phyloP scores from a whole-genome alignment of 2,329 filamentous ascomycete genomes.

The Xylaria sp. region DNA sequence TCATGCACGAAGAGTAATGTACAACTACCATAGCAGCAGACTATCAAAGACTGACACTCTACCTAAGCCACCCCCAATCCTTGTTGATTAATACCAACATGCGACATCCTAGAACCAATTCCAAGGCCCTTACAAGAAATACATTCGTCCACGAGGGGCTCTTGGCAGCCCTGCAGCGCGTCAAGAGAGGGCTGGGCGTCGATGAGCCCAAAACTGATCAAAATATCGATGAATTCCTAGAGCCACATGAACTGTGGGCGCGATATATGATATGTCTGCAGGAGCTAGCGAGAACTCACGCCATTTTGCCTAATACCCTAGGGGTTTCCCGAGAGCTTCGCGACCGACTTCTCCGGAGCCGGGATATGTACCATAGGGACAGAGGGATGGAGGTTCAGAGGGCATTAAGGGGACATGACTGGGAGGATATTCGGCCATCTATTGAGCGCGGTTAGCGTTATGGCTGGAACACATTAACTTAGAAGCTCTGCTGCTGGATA shows the following conservation, averaged over 20 bases:
- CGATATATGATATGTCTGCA: background rate
- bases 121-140: background rate
- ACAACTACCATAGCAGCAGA: background rate
- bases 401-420: background rate
- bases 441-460: background rate
- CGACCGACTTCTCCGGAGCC: background rate
- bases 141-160: background rate
- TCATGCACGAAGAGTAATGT: no score
- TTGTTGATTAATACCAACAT: background rate
- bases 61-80: background rate
- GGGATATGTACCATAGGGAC: background rate
- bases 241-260: background rate
- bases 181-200: background rate
- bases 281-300: background rate
- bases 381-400: background rate
- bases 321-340: slow-evolving; percentile 2
- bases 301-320: background rate
- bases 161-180: background rate
- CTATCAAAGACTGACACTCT: background rate
- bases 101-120: background rate
- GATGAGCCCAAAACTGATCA: background rate
- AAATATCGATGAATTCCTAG: background rate
- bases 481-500: background rate
- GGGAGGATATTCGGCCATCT: background rate
- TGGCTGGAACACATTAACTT: background rate